Evolutionary conservation across 148 eudicot genomes (phyloP).

Genomic region (Polygonum maritimum): DNA sequence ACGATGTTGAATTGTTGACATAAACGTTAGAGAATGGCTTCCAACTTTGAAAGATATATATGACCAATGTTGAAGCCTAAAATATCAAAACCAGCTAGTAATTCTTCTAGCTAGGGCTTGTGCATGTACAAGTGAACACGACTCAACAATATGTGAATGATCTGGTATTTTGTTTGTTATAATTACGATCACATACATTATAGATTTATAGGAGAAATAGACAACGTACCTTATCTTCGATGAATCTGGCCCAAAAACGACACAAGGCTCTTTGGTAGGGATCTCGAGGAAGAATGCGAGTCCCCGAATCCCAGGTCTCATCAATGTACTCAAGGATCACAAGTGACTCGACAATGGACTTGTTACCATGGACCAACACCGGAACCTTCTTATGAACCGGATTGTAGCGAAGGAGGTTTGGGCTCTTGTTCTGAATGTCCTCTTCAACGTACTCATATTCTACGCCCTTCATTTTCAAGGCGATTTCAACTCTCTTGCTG

Average conservation of each 20-base stretch:
- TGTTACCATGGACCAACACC: not conserved
- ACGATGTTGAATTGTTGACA: no score
- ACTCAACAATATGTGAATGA: no score
- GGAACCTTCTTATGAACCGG: not conserved
- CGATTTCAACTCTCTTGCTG: not conserved
- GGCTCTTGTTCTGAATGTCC: not conserved
- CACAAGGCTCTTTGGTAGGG: slow-evolving; percentile 4
- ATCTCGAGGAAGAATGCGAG: not conserved
- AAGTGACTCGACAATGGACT: not conserved
- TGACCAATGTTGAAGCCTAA: no score
- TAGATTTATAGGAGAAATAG: not conserved
- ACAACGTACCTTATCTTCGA: slow-evolving; percentile 22
- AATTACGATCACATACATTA: no score
- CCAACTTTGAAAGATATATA: no score
- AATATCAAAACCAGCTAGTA: no score
- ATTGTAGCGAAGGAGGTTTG: not conserved
- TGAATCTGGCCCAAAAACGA: slow-evolving; percentile 25
- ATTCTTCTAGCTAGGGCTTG: no score
- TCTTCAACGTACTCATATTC: not conserved
- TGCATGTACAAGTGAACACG: no score
- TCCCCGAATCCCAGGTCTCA: not conserved
- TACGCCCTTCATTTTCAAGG: not conserved
- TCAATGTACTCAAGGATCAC: slow-evolving; percentile 5
- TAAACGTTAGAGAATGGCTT: no score
- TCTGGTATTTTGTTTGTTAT: no score